Evolutionary conservation across 1,139 yeast genomes (phyloP).

Genomic region (Debaryomycetaceae sp.): DNA sequence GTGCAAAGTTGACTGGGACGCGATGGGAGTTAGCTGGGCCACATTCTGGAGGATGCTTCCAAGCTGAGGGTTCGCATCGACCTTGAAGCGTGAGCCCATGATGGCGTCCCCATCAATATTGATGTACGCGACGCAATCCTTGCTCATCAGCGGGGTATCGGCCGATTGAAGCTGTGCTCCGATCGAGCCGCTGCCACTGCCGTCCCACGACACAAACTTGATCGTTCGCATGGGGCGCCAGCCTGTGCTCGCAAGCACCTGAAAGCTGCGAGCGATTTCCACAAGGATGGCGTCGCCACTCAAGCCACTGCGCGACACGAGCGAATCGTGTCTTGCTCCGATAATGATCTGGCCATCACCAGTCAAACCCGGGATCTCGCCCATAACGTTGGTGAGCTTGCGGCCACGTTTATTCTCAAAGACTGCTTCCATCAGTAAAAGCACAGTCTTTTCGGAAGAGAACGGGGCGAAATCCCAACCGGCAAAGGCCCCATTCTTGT

Average conservation of each 20-base stretch:
- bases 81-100: conserved; percentile 27
- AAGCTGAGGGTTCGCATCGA: conserved; percentile 27
- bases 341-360: conserved; percentile 32
- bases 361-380: conserved; percentile 26
- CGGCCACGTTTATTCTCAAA: conserved; percentile 8
- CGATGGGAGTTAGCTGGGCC: conserved; percentile 23
- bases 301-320: conserved; percentile 26
- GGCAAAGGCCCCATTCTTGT: conserved; percentile 5
- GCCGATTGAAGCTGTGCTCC: conserved; percentile 18
- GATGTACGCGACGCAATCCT: conserved; percentile 23
- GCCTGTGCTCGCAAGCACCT: conserved; percentile 21
- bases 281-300: conserved; percentile 32
- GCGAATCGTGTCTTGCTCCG: conserved; percentile 33
- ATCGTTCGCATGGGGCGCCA: conserved; percentile 37
- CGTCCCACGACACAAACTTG: conserved; percentile 36
- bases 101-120: conserved; percentile 32
- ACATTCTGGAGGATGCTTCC: conserved; percentile 21
- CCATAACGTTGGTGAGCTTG: conserved; percentile 23
- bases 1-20: conserved; percentile 6
- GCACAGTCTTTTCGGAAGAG: conserved; percentile 5
- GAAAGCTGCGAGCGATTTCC: conserved; percentile 30
- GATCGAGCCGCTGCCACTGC: conserved; percentile 21
- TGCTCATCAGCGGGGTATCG: background rate
- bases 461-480: conserved; percentile 21
- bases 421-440: conserved; percentile 11